Evolutionary conservation across 169 alveolate species (phyloP).

Genomic region (Plasmodium inui): DNA sequence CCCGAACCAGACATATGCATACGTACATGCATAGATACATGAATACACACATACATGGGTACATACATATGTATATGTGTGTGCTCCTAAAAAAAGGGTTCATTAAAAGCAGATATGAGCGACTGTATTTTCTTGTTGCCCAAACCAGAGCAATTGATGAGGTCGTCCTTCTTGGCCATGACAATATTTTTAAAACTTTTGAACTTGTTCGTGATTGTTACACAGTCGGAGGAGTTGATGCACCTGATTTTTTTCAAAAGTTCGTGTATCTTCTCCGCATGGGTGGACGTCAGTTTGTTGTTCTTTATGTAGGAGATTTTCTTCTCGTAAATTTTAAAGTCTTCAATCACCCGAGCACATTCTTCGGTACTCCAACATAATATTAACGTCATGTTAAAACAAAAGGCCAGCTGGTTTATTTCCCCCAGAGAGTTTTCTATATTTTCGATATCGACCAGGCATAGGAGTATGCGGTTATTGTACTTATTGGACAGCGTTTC

Average conservation of each 20-base stretch:
- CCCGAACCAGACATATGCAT: not conserved
- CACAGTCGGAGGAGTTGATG: slow-evolving; percentile 51
- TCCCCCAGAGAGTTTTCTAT: slow-evolving; percentile 68
- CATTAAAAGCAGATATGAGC: slow-evolving; percentile 39
- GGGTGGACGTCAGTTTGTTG: slow-evolving; percentile 18
- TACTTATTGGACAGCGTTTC: slow-evolving; percentile 74
- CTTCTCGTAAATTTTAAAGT: slow-evolving; percentile 60
- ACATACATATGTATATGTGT: not conserved
- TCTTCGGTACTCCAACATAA: slow-evolving; percentile 66
- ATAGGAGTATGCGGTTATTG: slow-evolving; percentile 59
- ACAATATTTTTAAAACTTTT: slow-evolving; percentile 44
- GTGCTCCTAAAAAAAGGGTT: slow-evolving; percentile 41
- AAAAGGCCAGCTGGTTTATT: slow-evolving; percentile 70
- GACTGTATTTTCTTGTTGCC: slow-evolving; percentile 63
- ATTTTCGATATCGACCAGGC: slow-evolving; percentile 70
- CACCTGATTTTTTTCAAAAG: slow-evolving; percentile 64
- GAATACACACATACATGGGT: not conserved
- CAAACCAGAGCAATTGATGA: slow-evolving; percentile 53
- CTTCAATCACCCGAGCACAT: slow-evolving; percentile 74
- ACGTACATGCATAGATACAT: not conserved
- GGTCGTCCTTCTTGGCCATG: slow-evolving; percentile 54
- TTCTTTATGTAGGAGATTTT: slow-evolving; percentile 36
- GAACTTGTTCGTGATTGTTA: slow-evolving; percentile 43
- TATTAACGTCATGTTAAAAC: slow-evolving; percentile 50
- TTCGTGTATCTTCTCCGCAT: slow-evolving; percentile 67